A percentile compares a stretch with the other conserved stretches of the same genome.
These are phyloP conservation scores for Moringa oleifera DNA, from an alignment of 345 rosid genomes.

Conservation along the genomic window DNA sequence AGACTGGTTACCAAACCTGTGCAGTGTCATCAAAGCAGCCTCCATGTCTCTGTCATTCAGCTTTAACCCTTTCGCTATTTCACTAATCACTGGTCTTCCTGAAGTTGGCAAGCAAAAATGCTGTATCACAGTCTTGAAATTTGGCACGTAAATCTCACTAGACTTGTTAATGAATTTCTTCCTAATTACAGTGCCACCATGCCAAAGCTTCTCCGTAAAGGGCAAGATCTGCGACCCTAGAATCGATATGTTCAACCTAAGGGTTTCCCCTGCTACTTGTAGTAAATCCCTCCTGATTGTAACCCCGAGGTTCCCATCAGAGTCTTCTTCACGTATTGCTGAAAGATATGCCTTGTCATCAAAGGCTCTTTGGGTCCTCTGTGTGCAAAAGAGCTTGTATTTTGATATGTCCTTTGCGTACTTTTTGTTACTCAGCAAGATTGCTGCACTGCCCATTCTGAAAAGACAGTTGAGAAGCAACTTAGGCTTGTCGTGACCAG, in stretches of 20 bases:
- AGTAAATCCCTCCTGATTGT: conserved; percentile 37
- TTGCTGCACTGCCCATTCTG: conserved; percentile 57
- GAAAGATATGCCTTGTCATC: conserved; percentile 33
- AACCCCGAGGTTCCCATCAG: conserved; percentile 44
- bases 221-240: conserved; percentile 39
- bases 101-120: conserved; percentile 54
- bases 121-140: conserved; percentile 37
- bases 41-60: conserved; percentile 35
- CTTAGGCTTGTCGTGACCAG: conserved; percentile 40
- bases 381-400: conserved; percentile 27
- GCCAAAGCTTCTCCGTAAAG: conserved; percentile 20
- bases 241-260: conserved; percentile 23
- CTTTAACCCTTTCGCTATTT: conserved; percentile 42
- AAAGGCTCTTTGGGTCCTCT: conserved; percentile 38
- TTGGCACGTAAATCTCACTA: conserved; percentile 35
- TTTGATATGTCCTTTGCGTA: conserved; percentile 27
- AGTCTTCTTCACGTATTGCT: conserved; percentile 46
- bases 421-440: conserved; percentile 41
- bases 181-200: conserved; percentile 21
- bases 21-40: conserved; percentile 46
- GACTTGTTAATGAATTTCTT: conserved; percentile 24
- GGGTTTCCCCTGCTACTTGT: conserved; percentile 33
- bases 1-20: conserved; percentile 59
- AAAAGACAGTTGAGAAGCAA: conserved; percentile 48
- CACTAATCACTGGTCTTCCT: conserved; percentile 34